These are phyloP conservation scores for sweet orange (Citrus sinensis) DNA, from an alignment of 345 rosid species.

Conservation along the genomic window DNA sequence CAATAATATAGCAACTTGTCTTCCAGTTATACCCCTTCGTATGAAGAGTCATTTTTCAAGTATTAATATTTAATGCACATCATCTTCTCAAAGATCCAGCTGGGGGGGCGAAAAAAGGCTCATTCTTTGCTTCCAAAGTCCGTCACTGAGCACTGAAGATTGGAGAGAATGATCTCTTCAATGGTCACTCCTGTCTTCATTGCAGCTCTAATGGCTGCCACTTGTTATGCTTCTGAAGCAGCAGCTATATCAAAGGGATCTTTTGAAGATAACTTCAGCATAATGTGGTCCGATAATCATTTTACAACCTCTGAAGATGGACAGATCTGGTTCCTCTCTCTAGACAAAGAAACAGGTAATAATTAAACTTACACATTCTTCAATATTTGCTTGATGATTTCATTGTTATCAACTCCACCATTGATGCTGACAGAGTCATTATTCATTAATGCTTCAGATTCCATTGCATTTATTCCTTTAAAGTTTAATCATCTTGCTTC, in stretches of 20 bases:
- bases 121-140: background rate
- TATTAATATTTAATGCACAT: slow-evolving; percentile 20
- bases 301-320: slow-evolving; percentile 93
- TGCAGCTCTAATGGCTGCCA: slow-evolving; percentile 33
- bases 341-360: slow-evolving; percentile 91
- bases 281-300: slow-evolving; percentile 93
- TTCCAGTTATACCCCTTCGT: too few species aligned
- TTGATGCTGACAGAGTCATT: background rate
- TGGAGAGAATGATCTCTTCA: slow-evolving; percentile 34
- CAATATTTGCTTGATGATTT: background rate
- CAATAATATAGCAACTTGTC: slow-evolving; percentile 11
- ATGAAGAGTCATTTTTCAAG: slow-evolving; percentile 6
- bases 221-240: slow-evolving; percentile 16
- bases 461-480: background rate
- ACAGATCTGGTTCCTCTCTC: slow-evolving; percentile 89
- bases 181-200: slow-evolving; percentile 33
- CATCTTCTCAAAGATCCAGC: slow-evolving; percentile 22
- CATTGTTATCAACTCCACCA: background rate
- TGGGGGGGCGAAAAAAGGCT: background rate
- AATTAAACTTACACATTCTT: background rate
- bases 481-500: background rate
- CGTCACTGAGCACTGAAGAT: slow-evolving; percentile 1
- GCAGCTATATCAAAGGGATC: slow-evolving; percentile 49
- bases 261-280: slow-evolving; percentile 82
- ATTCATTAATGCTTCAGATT: background rate